Evolutionary conservation across 768 basidiomycete species (phyloP).

Genomic region (Podaxis sp.): DNA sequence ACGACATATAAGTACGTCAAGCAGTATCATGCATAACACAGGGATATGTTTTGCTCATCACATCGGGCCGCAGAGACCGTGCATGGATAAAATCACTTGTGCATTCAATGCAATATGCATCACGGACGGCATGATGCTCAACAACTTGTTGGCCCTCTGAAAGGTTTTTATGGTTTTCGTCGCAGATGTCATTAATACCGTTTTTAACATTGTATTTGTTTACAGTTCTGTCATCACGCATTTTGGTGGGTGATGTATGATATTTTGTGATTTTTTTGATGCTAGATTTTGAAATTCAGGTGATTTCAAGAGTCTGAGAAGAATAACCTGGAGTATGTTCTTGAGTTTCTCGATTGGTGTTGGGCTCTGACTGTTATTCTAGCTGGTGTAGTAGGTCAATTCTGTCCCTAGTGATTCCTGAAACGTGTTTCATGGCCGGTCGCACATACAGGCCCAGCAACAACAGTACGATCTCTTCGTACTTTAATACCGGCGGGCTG

Average conservation of each 20-base stretch:
- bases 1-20: slow-evolving; percentile 17
- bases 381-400: neutral
- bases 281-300: neutral
- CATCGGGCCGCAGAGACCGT: neutral
- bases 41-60: neutral
- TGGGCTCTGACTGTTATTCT: neutral
- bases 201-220: neutral
- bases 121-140: neutral
- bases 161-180: neutral
- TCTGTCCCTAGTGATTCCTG: neutral
- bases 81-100: neutral
- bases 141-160: neutral
- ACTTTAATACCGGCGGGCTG: no score
- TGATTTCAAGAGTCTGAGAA: neutral
- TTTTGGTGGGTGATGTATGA: neutral
- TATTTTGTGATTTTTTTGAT: neutral
- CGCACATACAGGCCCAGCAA: neutral
- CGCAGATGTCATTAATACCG: neutral
- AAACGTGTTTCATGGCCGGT: neutral
- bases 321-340: neutral
- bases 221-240: neutral
- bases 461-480: neutral
- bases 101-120: neutral
- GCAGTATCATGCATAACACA: neutral
- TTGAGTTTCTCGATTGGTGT: neutral